Evolutionary conservation across 495 filamentous ascomycete genomes (phyloP), one percentile per base, ranked within the genome.

Genomic region (Neurospora tetraspora): DNA sequence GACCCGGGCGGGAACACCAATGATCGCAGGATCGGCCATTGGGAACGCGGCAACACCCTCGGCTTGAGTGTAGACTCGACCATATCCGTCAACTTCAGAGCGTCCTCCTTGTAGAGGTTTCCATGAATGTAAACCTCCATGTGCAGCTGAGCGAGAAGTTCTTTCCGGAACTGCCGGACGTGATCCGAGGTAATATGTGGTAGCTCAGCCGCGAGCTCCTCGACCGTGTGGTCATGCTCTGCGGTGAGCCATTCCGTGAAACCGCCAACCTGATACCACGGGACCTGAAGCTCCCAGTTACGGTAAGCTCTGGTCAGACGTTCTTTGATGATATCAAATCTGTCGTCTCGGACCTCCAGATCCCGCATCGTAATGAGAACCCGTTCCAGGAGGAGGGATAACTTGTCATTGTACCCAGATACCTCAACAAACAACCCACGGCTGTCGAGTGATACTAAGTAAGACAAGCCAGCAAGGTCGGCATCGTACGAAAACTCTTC

Each of bases 401-500:
- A 89, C 85, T 98, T 99, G 81, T 98, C 96, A 77, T 96, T 98
- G 82, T 98, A 99, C 2, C 96, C 96, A 14, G 88, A 89, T 20
- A 98, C 87, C 40, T 91, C 91, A 45, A 97, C 85, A 71, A 92
- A 90, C 34, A 98, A 77, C 0, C 96, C 96, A 69, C 90, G 82
- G 2, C 86, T 86, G 75, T 91, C 91, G 23, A 88, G 86, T 11
- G 85, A 84, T 2, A 98, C 87, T 59, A 88, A 88, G 80, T 98
- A 99, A 69, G 93, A 90, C 69, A 99, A 80, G 2, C 96, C 96
- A 38, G 96, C 92, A 74, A 98, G 89, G 78, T 98, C 96, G 18
- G 96, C 96, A 79, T 98, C 94, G 75, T 99, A 99, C 5, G 95
- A 92, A 82, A 97, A 99, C 78, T 98, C 96, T 69, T 91, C 92